These are phyloP conservation scores for Penicillium brevicompactum DNA, from an alignment of 2,329 filamentous ascomycete genomes.

Conservation along the genomic window DNA sequence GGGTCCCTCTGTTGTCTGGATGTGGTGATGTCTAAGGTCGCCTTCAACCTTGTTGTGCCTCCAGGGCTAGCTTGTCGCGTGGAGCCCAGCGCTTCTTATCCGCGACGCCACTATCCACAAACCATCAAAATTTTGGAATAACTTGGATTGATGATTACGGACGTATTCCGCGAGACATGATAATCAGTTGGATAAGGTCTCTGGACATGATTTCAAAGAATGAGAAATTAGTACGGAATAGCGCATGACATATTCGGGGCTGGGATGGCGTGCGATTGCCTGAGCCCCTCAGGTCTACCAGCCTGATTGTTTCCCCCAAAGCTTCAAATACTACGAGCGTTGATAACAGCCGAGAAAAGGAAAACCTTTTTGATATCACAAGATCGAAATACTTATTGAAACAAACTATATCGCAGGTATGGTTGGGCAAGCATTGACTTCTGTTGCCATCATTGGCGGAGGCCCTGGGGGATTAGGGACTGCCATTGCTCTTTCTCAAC, in stretches of 20 bases:
- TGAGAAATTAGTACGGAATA: neutral
- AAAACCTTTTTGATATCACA: no score
- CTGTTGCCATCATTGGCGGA: constrained; percentile 42
- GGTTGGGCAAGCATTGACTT: constrained; percentile 9
- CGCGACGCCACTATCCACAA: no score
- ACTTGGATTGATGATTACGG: no score
- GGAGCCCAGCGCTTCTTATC: no score
- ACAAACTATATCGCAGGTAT: neutral
- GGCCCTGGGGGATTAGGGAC: constrained; percentile 45
- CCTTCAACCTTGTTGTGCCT: no score
- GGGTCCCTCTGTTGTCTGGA: no score
- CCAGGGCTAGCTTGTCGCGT: no score
- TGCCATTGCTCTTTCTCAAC: constrained; percentile 48
- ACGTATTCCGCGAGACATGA: no score
- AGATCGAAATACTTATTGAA: neutral
- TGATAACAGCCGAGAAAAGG: no score
- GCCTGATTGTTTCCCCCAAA: neutral
- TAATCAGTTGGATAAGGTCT: neutral
- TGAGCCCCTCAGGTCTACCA: neutral
- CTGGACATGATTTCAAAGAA: neutral
- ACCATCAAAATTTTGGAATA: no score
- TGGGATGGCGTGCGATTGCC: neutral
- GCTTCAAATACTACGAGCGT: no score
- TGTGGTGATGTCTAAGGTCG: no score
- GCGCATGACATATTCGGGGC: neutral